Conservation (phyloP, 257 asterid species). For the Linaria vulgaris region DNA sequence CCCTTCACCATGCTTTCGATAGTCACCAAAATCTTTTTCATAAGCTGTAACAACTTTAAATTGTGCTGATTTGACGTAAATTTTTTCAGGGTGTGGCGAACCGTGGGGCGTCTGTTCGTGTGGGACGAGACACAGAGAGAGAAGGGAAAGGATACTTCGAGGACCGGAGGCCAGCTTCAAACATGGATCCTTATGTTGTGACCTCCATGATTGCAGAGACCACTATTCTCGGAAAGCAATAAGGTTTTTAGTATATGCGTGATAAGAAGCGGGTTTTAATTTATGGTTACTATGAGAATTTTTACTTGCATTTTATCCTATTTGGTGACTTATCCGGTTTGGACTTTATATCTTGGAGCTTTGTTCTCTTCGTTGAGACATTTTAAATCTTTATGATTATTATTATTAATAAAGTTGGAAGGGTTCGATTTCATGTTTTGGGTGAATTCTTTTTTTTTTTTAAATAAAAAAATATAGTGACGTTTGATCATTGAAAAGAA, state of each 20-base stretch:
- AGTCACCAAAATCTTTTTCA: too few species aligned
- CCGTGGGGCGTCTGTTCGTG: constrained; percentile 90
- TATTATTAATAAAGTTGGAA: constrained; percentile 14
- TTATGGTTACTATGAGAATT: background rate
- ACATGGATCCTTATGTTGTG: constrained; percentile 92
- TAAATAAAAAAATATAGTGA: too few species aligned
- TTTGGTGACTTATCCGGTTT: background rate
- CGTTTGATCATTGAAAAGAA: too few species aligned
- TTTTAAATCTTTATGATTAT: background rate
- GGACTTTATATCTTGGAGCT: background rate
- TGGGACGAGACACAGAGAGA: constrained; percentile 88
- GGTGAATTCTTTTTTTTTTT: background rate
- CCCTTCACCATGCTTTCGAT: too few species aligned
- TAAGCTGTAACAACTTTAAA: too few species aligned
- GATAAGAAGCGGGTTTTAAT: background rate
- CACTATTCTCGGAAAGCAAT: constrained; percentile 61
- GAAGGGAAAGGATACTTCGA: constrained; percentile 95
- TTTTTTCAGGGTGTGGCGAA: constrained; percentile 82
- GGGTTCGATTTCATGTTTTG: constrained; percentile 12
- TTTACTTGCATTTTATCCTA: background rate
- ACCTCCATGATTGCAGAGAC: constrained; percentile 96
- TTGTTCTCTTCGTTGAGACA: background rate
- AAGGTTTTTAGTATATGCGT: constrained; percentile 10
- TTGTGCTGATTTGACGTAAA: background rate
- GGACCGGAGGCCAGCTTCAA: constrained; percentile 93